phyloP scores from a whole-genome alignment of 2,329 filamentous ascomycete species.

The Cadophora sp. region DNA sequence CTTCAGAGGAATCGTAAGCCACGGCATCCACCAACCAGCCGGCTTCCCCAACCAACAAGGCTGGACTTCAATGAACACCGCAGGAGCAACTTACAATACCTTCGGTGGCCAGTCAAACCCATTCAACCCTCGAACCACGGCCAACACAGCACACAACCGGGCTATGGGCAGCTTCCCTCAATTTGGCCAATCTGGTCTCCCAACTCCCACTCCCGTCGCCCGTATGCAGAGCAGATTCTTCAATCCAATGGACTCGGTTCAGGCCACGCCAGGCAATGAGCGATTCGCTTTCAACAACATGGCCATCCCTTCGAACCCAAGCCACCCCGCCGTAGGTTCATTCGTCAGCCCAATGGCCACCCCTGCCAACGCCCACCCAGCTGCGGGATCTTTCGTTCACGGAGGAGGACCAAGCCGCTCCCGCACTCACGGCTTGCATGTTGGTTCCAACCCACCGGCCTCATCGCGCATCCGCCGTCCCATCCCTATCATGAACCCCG shows the following conservation, averaged over 20 bases:
- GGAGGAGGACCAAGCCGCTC: neutral
- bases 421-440: slow-evolving; percentile 2
- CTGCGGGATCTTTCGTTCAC: slow-evolving; percentile 2
- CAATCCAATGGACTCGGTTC: neutral
- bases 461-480: slow-evolving; percentile 1
- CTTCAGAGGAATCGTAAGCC: neutral
- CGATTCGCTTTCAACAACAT: slow-evolving; percentile 9
- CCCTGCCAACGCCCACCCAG: neutral
- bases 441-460: slow-evolving; percentile 2
- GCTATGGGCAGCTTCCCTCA: neutral
- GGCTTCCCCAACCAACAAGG: neutral
- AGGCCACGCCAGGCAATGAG: neutral
- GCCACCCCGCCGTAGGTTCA: neutral
- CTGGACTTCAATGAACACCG: slow-evolving; percentile 12
- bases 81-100: neutral
- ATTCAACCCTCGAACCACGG: neutral
- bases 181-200: neutral
- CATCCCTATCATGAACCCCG: slow-evolving; percentile 6
- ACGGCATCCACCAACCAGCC: neutral
- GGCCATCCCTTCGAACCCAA: neutral
- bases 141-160: neutral
- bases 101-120: slow-evolving; percentile 1
- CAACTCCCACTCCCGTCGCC: neutral
- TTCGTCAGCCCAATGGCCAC: slow-evolving; percentile 2
- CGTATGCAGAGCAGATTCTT: slow-evolving; percentile 1